Percentiles rank a stretch among this genome's conserved stretches.
Conservation (phyloP, 306 rosid species). For the Morella rubra region DNA sequence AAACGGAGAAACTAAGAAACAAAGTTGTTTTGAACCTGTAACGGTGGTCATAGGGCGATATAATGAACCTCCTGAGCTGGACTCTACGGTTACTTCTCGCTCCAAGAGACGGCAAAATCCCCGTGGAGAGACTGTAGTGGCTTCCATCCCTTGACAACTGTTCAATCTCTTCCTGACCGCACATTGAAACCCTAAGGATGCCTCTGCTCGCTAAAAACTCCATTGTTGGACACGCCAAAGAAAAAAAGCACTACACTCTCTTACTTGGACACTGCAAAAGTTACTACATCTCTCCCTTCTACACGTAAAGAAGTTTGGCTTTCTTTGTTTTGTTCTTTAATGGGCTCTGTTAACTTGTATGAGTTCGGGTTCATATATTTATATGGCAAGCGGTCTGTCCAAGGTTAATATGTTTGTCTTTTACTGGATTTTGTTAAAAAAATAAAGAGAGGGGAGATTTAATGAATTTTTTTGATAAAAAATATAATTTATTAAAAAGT, state of each 20-base stretch:
- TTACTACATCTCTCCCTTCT: background rate
- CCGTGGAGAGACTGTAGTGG: conserved; percentile 74
- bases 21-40: conserved; percentile 52
- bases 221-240: conserved; percentile 20
- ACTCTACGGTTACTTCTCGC: conserved; percentile 64
- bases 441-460: too few relatives aligned
- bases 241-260: background rate
- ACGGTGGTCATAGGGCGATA: conserved; percentile 73
- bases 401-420: too few relatives aligned
- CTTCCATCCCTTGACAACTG: conserved; percentile 74
- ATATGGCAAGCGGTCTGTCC: background rate
- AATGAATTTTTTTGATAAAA: too few relatives aligned
- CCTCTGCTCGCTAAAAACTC: conserved; percentile 24
- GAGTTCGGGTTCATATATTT: background rate
- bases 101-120: conserved; percentile 80
- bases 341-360: background rate
- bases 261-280: background rate
- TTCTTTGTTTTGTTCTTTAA: background rate
- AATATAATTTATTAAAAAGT: too few relatives aligned
- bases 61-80: conserved; percentile 40
- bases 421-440: too few relatives aligned
- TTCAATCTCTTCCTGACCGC: conserved; percentile 62
- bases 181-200: conserved; percentile 38
- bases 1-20: background rate
- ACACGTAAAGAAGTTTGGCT: background rate